These are phyloP conservation scores for Inga leiocalycina DNA, from an alignment of 306 rosid species.

Conservation along the genomic window DNA sequence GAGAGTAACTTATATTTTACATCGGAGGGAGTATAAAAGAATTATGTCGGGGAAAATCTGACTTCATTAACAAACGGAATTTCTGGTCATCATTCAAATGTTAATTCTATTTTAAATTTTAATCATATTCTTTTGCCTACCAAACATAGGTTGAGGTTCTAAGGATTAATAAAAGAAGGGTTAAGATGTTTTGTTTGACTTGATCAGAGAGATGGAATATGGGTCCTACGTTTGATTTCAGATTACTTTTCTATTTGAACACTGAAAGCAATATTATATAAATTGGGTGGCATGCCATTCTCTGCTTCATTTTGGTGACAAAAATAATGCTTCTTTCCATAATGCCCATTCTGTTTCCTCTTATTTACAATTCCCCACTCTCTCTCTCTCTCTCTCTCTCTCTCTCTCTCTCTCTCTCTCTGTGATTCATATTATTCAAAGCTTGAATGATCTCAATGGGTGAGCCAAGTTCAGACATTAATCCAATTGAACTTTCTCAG, in stretches of 20 bases:
- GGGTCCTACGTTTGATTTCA: neutral
- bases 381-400: neutral
- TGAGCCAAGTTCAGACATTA: slow-evolving; percentile 18
- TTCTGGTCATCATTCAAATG: no score
- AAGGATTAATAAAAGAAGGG: neutral
- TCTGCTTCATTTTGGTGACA: slow-evolving; percentile 11
- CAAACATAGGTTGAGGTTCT: no score
- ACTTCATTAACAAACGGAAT: no score
- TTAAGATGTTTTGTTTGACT: slow-evolving; percentile 10
- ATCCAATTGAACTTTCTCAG: slow-evolving; percentile 16
- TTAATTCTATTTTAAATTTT: no score
- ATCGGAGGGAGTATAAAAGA: neutral
- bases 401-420: neutral
- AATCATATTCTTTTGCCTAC: no score
- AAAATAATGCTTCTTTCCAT: neutral
- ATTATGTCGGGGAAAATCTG: neutral
- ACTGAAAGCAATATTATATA: slow-evolving; percentile 15
- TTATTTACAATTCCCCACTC: neutral
- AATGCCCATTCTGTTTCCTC: slow-evolving; percentile 32
- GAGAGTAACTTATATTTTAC: no score
- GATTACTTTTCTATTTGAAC: slow-evolving; percentile 4
- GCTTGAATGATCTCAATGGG: slow-evolving; percentile 33
- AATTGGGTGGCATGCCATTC: slow-evolving; percentile 25
- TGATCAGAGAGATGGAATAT: slow-evolving; percentile 2
- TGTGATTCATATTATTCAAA: slow-evolving; percentile 28